Percentiles rank a stretch among this genome's conserved stretches.
Evolutionary conservation across 257 asterid genomes (phyloP).

Genomic region (Solanum neorickii): DNA sequence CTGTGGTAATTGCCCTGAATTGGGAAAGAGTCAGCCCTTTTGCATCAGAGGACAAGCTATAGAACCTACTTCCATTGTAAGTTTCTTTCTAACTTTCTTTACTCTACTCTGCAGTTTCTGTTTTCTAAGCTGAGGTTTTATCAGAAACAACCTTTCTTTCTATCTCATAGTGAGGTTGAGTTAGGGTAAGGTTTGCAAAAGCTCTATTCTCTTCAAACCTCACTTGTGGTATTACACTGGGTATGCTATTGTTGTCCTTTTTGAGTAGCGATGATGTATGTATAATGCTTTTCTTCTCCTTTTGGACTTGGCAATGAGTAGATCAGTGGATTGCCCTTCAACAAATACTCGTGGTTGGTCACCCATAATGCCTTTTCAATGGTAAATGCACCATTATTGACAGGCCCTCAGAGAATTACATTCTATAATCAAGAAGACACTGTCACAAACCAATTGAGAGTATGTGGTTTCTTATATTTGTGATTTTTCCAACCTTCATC

Average conservation of each 20-base stretch:
- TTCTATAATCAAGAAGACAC: conserved; percentile 92
- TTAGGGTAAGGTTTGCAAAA: background rate
- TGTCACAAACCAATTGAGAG: conserved; percentile 86
- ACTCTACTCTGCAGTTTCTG: background rate
- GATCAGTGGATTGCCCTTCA: conserved; percentile 83
- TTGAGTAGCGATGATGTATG: background rate
- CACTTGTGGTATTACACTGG: background rate
- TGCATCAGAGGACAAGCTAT: conserved; percentile 87
- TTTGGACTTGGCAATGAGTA: conserved; percentile 5
- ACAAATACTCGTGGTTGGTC: conserved; percentile 90
- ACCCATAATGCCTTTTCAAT: conserved; percentile 92
- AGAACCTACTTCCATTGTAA: conserved; percentile 65
- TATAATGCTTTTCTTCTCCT: background rate
- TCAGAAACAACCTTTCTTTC: background rate
- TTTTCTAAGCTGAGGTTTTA: background rate
- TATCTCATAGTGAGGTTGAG: background rate
- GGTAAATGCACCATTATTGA: conserved; percentile 67
- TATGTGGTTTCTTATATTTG: conserved; percentile 9
- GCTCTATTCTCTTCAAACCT: background rate
- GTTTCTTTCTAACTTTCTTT: background rate
- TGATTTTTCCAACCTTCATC: background rate
- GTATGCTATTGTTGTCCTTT: background rate
- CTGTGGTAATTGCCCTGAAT: conserved; percentile 82
- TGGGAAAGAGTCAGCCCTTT: conserved; percentile 61
- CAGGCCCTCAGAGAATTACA: conserved; percentile 76